Conservation (phyloP, 352 stramenopile species). For the Phytopythium kandeliae region DNA sequence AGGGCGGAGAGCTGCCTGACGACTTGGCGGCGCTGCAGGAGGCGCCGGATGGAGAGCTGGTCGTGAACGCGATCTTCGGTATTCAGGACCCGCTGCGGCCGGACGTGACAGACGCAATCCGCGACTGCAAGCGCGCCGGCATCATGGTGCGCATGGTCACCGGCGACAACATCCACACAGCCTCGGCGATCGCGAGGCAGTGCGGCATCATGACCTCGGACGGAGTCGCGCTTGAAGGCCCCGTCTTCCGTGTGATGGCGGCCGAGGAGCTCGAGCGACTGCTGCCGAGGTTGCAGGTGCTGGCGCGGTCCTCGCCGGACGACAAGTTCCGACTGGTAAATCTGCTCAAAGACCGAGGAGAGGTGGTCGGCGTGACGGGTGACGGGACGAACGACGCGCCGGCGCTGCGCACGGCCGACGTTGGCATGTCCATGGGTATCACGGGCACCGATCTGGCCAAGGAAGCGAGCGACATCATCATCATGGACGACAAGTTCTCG, state of each 20-base stretch:
- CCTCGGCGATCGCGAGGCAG: constrained; percentile 93
- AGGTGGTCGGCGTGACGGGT: constrained; percentile 77
- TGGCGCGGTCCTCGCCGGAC: constrained; percentile 93
- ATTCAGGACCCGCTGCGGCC: constrained; percentile 95
- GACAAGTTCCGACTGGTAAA: constrained; percentile 97
- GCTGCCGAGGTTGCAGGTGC: constrained; percentile 76
- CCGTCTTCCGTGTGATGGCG: constrained; percentile 87
- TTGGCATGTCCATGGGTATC: constrained; percentile 80
- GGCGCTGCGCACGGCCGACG: constrained; percentile 60
- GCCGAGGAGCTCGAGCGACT: constrained; percentile 49
- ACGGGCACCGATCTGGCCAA: constrained; percentile 76
- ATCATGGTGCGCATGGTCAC: constrained; percentile 99
- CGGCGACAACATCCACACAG: constrained; percentile 98
- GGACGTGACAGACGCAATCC: constrained; percentile 93
- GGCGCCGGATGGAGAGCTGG: constrained; percentile 68
- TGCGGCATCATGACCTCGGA: constrained; percentile 94
- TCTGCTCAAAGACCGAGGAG: constrained; percentile 56
- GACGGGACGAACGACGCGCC: constrained; percentile 82
- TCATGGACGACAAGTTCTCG: constrained; percentile 85
- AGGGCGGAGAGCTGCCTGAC: constrained; percentile 31
- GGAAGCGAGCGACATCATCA: constrained; percentile 83
- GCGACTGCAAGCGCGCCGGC: constrained; percentile 91
- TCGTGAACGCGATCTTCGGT: constrained; percentile 90
- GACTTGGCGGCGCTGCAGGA: constrained; percentile 52
- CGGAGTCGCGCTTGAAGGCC: constrained; percentile 89